Base-by-base conservation (phyloP, 306 rosid genomes). In the Inga laurina region DNA sequence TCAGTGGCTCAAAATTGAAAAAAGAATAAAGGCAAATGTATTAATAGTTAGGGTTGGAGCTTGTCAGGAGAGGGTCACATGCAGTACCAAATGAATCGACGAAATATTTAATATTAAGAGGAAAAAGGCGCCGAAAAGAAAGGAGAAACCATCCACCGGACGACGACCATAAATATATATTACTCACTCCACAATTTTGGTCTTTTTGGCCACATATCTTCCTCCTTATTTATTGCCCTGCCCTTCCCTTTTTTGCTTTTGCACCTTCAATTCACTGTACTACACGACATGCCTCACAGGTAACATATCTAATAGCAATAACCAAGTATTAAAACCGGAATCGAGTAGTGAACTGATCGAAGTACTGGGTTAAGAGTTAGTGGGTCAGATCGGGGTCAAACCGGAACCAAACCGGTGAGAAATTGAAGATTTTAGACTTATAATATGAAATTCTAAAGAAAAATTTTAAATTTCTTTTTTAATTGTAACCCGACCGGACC, bases 251-350 rank as follows among this genome's bases (percentile, higher is more conserved):
- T 51, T 39, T 41, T 21, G 24, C 82, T 39, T 82, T 43, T 43
- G 10, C 54, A 74, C 79, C 72, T 56, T 32, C 65, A 59, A 79
- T 75, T 80, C 21, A 69, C 76, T 82, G 27, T 22, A 35, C 52
- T 27, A 2, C 46, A 39, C 46, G 51, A 7, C 4, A 21, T 30
- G 8, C 24, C 30, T 21, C 61, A 19, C 15, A 49, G 1, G 57
- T 19, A 27, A 57, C n/a, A 8, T 9, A 4, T 14, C 21, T 3
- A 57, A n/a, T 8, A 57, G 24, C 0, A 16, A 56, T 56, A 8
- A 54, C 9, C 27, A 27, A 27, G 27, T 27, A 27, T 27, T 27
- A 27, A 27, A 27, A 27, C 1, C 1, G 27, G 27, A 27, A 27
- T 27, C 27, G 27, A 1, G 1, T 27, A 27, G 0, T 27, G 27